Conservation (phyloP, 2,329 filamentous ascomycete genomes). For the Colletotrichum godetiae region DNA sequence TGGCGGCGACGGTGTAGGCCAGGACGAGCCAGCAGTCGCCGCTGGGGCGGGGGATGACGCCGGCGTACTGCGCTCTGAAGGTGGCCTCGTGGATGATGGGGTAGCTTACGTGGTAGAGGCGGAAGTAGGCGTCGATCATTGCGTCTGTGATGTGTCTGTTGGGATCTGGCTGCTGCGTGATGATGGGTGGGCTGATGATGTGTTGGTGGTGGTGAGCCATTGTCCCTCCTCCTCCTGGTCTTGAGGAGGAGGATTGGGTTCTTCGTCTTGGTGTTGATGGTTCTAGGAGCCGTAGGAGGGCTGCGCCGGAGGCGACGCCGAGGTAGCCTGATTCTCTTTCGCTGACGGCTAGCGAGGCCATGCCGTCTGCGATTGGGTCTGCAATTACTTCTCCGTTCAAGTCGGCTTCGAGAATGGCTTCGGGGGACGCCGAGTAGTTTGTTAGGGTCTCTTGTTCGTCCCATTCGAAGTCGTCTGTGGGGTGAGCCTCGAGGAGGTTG, state of each 20-base stretch:
- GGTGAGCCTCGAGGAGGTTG: slow-evolving; percentile 45
- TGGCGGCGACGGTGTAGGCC: slow-evolving; percentile 38
- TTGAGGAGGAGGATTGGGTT: slow-evolving; percentile 34
- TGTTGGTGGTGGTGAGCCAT: slow-evolving; percentile 1
- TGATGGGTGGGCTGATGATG: slow-evolving; percentile 1
- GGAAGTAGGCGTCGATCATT: slow-evolving; percentile 41
- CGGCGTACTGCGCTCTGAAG: slow-evolving; percentile 30
- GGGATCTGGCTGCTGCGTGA: slow-evolving; percentile 43
- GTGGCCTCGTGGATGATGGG: slow-evolving; percentile 28
- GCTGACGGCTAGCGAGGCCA: slow-evolving; percentile 49
- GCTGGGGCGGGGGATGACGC: slow-evolving; percentile 46
- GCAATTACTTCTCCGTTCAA: slow-evolving; percentile 36
- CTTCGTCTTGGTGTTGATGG: slow-evolving; percentile 42
- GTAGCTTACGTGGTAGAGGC: slow-evolving; percentile 28
- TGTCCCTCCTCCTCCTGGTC: not conserved
- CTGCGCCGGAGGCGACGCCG: slow-evolving; percentile 57
- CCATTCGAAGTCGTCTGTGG: slow-evolving; percentile 51
- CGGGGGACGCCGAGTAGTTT: slow-evolving; percentile 42
- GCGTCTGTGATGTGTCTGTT: slow-evolving; percentile 46
- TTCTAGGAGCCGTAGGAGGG: slow-evolving; percentile 52
- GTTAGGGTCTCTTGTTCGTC: slow-evolving; percentile 45
- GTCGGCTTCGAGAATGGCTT: slow-evolving; percentile 35
- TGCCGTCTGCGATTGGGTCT: slow-evolving; percentile 48
- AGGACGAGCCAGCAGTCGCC: slow-evolving; percentile 45
- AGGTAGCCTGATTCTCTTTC: slow-evolving; percentile 56